Evolutionary conservation across 2,329 filamentous ascomycete species (phyloP).

Genomic region (Neonectria coccinea): DNA sequence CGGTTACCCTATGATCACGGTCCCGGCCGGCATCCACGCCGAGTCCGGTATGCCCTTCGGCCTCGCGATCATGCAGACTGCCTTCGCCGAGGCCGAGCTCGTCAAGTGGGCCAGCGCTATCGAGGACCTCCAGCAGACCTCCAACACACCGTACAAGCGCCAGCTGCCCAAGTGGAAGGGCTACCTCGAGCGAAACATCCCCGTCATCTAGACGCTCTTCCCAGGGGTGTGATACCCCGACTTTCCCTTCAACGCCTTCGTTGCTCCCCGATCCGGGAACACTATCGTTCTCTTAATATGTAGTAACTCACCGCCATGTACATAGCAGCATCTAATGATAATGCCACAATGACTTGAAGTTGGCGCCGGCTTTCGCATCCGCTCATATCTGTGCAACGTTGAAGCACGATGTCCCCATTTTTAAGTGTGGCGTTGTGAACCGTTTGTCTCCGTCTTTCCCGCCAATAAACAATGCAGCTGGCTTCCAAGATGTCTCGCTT

Average conservation of each 20-base stretch:
- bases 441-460: background rate
- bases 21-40: slow-evolving; percentile 70
- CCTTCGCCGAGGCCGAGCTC: slow-evolving; percentile 68
- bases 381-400: background rate
- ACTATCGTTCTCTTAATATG: slow-evolving; percentile 1
- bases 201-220: slow-evolving; percentile 47
- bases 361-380: slow-evolving; percentile 10
- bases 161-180: slow-evolving; percentile 64
- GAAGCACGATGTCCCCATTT: background rate
- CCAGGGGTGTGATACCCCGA: background rate
- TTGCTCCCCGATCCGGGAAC: background rate
- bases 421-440: background rate
- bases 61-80: slow-evolving; percentile 68
- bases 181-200: slow-evolving; percentile 61
- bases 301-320: slow-evolving; percentile 21
- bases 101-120: slow-evolving; percentile 73
- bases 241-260: background rate
- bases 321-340: slow-evolving; percentile 30
- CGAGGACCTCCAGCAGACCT: slow-evolving; percentile 65
- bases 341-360: slow-evolving; percentile 18
- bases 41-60: slow-evolving; percentile 71
- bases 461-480: background rate
- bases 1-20: slow-evolving; percentile 78
- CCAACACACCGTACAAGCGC: slow-evolving; percentile 59
- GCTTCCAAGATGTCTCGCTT: background rate